Evolutionary conservation across 345 rosid genomes (phyloP).

Genomic region (Pistacia atlantica): DNA sequence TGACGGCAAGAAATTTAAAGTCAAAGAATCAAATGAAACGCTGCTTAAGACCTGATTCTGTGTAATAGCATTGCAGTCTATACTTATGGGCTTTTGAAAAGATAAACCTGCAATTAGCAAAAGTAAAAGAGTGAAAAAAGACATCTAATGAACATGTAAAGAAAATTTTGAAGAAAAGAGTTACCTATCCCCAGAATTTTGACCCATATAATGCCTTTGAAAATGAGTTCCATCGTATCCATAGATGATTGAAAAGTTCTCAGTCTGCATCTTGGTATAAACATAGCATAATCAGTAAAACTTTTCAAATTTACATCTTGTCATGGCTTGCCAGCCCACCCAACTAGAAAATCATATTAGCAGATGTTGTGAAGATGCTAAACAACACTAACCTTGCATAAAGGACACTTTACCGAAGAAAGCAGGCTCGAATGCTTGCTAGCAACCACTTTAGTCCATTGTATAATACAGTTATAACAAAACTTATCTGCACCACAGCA

Average conservation of each 20-base stretch:
- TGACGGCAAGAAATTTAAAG: slow-evolving; percentile 12
- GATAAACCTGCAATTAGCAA: slow-evolving; percentile 50
- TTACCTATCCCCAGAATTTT: slow-evolving; percentile 52
- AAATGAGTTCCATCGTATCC: slow-evolving; percentile 67
- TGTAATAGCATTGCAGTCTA: slow-evolving; percentile 71
- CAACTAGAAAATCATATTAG: neutral
- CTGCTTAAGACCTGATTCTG: slow-evolving; percentile 56
- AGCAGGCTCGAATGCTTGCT: slow-evolving; percentile 48
- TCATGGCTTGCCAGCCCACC: too few relatives aligned
- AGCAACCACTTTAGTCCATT: slow-evolving; percentile 75
- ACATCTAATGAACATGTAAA: slow-evolving; percentile 3
- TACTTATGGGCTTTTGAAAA: slow-evolving; percentile 71
- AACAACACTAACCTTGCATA: slow-evolving; percentile 74
- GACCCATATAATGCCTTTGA: slow-evolving; percentile 58
- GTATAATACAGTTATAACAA: slow-evolving; percentile 77
- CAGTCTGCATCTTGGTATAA: slow-evolving; percentile 51
- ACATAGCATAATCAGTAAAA: slow-evolving; percentile 13
- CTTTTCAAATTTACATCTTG: neutral
- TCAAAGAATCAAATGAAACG: slow-evolving; percentile 27
- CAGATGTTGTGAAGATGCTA: neutral
- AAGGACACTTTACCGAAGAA: slow-evolving; percentile 70
- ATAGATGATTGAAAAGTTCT: slow-evolving; percentile 62
- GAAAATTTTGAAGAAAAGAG: neutral
- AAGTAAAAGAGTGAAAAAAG: slow-evolving; percentile 7
- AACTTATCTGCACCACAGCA: slow-evolving; percentile 69